Conservation (phyloP, 2,329 filamentous ascomycete genomes). For the Colletotrichum tropicicola region DNA sequence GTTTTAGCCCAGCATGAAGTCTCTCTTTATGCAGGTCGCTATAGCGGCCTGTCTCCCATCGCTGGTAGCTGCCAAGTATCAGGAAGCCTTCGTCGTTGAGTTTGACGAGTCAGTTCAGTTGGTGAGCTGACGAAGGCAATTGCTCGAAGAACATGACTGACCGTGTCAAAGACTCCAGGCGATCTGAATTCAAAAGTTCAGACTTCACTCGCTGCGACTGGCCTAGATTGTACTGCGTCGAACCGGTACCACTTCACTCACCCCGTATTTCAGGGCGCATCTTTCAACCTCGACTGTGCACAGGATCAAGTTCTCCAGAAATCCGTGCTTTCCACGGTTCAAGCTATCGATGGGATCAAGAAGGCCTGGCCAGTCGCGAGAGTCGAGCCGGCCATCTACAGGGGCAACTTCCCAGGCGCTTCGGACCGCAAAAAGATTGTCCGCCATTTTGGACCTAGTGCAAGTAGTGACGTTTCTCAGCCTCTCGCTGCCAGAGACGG, state of each 20-base stretch:
- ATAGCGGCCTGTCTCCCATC: background rate
- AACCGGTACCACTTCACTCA: constrained; percentile 3
- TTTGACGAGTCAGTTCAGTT: background rate
- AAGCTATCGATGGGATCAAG: constrained; percentile 1
- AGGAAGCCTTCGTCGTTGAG: constrained; percentile 10
- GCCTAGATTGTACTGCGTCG: constrained; percentile 1
- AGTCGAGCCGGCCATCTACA: background rate
- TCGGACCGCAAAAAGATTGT: background rate
- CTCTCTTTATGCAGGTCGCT: background rate
- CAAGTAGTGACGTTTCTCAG: background rate
- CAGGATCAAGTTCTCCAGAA: background rate
- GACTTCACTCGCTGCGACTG: background rate
- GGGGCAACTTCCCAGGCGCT: background rate
- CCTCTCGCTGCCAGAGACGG: background rate
- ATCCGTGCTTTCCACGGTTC: background rate
- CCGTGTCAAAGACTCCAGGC: background rate
- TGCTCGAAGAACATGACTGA: background rate
- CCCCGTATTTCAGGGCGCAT: constrained; percentile 2
- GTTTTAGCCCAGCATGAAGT: background rate
- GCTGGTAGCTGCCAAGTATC: background rate
- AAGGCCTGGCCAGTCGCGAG: constrained; percentile 14
- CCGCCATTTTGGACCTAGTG: background rate
- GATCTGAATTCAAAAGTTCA: background rate
- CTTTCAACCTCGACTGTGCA: constrained; percentile 1
- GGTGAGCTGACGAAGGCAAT: background rate